A percentile compares a stretch with the other conserved stretches of the same genome.
Conservation (phyloP, 75 land plant genomes). For the Cunninghamia lanceolata region DNA sequence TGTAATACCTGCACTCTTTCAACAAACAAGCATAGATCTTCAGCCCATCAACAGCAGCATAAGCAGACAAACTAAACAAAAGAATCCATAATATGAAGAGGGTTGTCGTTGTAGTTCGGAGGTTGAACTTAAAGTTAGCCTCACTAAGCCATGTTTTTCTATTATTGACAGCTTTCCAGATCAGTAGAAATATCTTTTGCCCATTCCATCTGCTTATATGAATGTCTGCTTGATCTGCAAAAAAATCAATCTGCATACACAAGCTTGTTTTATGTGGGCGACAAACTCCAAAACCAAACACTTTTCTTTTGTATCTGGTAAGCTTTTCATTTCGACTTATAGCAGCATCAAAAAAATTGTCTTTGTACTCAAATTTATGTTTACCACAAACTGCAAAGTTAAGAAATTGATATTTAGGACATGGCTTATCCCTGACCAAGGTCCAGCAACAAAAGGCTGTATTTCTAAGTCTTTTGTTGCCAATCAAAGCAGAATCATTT, state of each 20-base stretch:
- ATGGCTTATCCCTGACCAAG: neutral
- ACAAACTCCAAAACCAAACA: neutral
- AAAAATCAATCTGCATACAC: neutral
- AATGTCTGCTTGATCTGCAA: neutral
- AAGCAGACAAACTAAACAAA: conserved; percentile 34
- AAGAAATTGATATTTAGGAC: neutral
- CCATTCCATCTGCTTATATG: neutral
- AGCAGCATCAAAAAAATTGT: neutral
- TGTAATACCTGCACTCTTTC: conserved; percentile 66
- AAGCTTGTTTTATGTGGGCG: neutral
- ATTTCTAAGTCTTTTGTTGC: neutral
- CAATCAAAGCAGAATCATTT: neutral
- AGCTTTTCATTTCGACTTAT: neutral
- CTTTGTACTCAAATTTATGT: neutral
- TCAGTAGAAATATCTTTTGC: neutral
- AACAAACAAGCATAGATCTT: conserved; percentile 64
- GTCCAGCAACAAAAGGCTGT: neutral
- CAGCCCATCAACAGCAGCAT: conserved; percentile 56
- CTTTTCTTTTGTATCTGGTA: neutral
- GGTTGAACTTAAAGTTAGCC: neutral
- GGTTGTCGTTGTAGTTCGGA: neutral
- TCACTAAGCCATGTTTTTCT: neutral
- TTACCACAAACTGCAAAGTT: neutral
- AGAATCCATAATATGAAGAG: conserved; percentile 21
- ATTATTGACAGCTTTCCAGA: neutral